phyloP scores from a whole-genome alignment of 73 alveolate species.

The Paramecium biaurelia region DNA sequence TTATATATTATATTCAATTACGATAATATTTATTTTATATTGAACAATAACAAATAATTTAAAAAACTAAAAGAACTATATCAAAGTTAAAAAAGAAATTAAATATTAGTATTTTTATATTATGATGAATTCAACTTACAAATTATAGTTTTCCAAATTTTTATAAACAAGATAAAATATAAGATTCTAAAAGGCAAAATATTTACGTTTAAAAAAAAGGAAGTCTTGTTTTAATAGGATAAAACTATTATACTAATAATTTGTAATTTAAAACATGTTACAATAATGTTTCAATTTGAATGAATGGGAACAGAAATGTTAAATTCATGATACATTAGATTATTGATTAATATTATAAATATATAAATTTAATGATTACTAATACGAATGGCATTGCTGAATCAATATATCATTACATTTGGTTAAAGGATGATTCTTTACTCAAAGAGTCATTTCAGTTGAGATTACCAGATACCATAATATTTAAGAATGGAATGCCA shows the following conservation, averaged over 20 bases:
- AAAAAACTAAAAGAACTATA: too few species aligned
- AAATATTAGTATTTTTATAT: too few species aligned
- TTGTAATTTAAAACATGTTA: neutral
- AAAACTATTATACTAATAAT: too few species aligned
- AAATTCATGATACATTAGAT: slow-evolving; percentile 32
- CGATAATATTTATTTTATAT: neutral
- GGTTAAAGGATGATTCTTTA: slow-evolving; percentile 60
- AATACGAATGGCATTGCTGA: slow-evolving; percentile 56
- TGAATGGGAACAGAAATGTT: neutral
- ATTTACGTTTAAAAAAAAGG: too few species aligned
- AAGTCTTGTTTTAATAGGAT: too few species aligned
- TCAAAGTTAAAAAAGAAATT: too few species aligned
- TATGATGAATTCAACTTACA: too few species aligned
- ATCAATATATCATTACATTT: slow-evolving; percentile 35
- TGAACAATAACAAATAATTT: too few species aligned
- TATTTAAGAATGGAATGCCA: slow-evolving; percentile 46
- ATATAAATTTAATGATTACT: slow-evolving; percentile 41
- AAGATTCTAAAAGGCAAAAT: too few species aligned
- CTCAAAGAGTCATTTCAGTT: slow-evolving; percentile 37
- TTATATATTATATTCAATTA: neutral
- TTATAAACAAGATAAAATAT: too few species aligned
- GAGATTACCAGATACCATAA: slow-evolving; percentile 54
- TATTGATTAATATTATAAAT: neutral
- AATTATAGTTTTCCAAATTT: too few species aligned
- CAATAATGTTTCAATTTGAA: neutral